Evolutionary conservation across 2,329 filamentous ascomycete genomes (phyloP).

Genomic region (Endothia cerciana): DNA sequence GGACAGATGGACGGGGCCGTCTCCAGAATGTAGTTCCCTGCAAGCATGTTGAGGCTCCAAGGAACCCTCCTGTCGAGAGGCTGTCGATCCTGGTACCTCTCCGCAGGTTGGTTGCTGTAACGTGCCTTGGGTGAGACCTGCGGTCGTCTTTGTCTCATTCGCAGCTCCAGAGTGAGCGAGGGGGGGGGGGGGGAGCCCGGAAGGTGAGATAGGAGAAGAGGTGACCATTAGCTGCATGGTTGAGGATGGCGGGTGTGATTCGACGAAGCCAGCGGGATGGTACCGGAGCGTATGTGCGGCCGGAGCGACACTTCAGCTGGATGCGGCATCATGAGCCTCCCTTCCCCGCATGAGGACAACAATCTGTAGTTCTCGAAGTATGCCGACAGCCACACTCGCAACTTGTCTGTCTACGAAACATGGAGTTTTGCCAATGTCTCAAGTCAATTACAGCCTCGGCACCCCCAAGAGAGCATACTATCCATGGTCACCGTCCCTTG

Average conservation of each 20-base stretch:
- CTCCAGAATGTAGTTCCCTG: neutral
- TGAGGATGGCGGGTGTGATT: neutral
- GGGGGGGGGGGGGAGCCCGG: neutral
- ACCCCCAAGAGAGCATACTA: neutral
- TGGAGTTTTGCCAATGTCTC: slow-evolving; percentile 3
- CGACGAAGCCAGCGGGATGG: neutral
- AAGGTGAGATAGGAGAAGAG: neutral
- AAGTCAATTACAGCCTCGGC: slow-evolving; percentile 7
- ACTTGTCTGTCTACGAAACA: slow-evolving; percentile 17
- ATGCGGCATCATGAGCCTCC: slow-evolving; percentile 16
- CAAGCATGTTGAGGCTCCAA: slow-evolving; percentile 3
- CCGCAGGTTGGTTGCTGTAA: neutral
- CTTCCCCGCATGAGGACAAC: slow-evolving; percentile 1
- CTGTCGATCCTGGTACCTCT: neutral
- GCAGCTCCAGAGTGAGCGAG: neutral
- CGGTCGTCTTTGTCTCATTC: neutral
- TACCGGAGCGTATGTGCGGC: neutral
- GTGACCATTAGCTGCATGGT: neutral
- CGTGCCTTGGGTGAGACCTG: slow-evolving; percentile 1
- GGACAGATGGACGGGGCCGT: neutral
- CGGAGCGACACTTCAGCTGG: slow-evolving; percentile 5
- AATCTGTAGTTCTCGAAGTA: neutral
- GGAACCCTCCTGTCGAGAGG: neutral
- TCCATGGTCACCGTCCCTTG: slow-evolving; percentile 4
- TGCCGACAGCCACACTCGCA: neutral